These are phyloP conservation scores for Stephanodiscus minutulus DNA, from an alignment of 108 stramenopile genomes.

Conservation along the genomic window DNA sequence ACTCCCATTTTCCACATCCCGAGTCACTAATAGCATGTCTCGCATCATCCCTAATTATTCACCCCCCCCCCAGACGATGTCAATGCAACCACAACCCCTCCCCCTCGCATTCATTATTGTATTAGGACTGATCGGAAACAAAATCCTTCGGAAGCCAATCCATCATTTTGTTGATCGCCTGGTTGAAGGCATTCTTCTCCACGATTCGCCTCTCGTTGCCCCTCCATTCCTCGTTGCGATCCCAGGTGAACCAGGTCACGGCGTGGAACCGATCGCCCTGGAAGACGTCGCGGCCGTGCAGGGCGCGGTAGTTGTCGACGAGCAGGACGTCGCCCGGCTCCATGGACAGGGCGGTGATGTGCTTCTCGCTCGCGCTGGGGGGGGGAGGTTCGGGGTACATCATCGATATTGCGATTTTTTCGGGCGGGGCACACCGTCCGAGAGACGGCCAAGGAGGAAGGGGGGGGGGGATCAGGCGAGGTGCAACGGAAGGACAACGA, in stretches of 20 bases:
- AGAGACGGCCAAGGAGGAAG: not conserved
- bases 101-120: too few relatives aligned
- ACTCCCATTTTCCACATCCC: too few relatives aligned
- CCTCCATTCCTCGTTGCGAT: slow-evolving; percentile 82
- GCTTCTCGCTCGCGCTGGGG: slow-evolving; percentile 77
- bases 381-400: too few relatives aligned
- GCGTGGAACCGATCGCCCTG: slow-evolving; percentile 92
- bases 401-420: too few relatives aligned
- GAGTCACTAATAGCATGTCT: too few relatives aligned
- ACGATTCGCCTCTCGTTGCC: slow-evolving; percentile 85
- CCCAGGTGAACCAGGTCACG: slow-evolving; percentile 92
- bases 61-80: too few relatives aligned
- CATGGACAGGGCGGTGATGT: slow-evolving; percentile 89
- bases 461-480: not conserved
- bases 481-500: too few relatives aligned
- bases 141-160: slow-evolving; percentile 94
- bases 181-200: slow-evolving; percentile 89
- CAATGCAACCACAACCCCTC: too few relatives aligned
- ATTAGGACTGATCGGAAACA: slow-evolving; percentile 78
- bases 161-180: slow-evolving; percentile 88
- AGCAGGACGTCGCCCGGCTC: slow-evolving; percentile 91
- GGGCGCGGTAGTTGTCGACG: slow-evolving; percentile 91
- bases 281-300: slow-evolving; percentile 90
- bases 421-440: not conserved
- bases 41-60: too few relatives aligned